These are phyloP conservation scores for Microbotryomycetes sp. DNA, from an alignment of 1,284 basidiomycete species.

Conservation along the genomic window DNA sequence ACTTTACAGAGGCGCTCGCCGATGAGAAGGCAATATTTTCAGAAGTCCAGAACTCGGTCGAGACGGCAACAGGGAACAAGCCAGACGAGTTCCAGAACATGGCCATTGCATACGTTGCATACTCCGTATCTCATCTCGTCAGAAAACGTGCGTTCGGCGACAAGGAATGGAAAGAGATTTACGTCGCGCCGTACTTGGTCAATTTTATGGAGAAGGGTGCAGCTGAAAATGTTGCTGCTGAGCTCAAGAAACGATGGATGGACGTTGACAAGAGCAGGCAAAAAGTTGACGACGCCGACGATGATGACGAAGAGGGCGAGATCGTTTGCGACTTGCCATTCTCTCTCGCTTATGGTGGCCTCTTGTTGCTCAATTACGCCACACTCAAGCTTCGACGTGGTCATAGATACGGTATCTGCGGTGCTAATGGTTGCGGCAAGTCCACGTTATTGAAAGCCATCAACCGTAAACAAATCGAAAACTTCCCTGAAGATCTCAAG, in stretches of 20 bases:
- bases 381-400: constrained; percentile 84
- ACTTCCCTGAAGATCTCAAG: constrained; percentile 39
- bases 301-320: constrained; percentile 60
- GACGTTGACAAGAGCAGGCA: constrained; percentile 59
- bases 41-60: constrained; percentile 50
- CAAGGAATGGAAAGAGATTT: constrained; percentile 63
- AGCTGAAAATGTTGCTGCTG: constrained; percentile 52
- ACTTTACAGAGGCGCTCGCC: constrained; percentile 33
- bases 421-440: constrained; percentile 93
- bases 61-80: constrained; percentile 33
- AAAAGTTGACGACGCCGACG: constrained; percentile 58
- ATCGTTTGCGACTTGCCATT: constrained; percentile 87
- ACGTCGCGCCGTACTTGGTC: constrained; percentile 61
- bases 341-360: constrained; percentile 92
- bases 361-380: constrained; percentile 92
- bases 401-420: constrained; percentile 82
- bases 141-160: constrained; percentile 61
- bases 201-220: constrained; percentile 40
- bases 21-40: constrained; percentile 45
- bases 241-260: constrained; percentile 64
- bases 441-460: constrained; percentile 95
- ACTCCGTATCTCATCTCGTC: constrained; percentile 69
- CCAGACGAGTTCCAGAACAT: constrained; percentile 43
- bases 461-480: constrained; percentile 42
- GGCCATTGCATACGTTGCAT: constrained; percentile 62